Percentiles rank a stretch among this genome's conserved stretches.
phyloP scores from a whole-genome alignment of 148 eudicot species.

The Fagopyrum esculentum region DNA sequence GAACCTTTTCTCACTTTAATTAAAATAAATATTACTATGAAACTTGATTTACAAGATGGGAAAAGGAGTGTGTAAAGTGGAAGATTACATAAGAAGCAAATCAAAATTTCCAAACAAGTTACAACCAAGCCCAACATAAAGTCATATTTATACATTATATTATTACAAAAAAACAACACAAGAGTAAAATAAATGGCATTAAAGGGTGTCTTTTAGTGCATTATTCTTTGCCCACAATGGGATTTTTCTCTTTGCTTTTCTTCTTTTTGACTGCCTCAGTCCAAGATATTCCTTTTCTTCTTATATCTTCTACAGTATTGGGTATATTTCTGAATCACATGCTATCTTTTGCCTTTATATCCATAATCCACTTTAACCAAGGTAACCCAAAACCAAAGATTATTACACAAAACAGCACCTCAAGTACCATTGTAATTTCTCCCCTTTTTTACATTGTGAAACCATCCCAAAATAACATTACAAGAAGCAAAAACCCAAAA shows the following conservation, averaged over 20 bases:
- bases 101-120: not conserved
- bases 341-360: not conserved
- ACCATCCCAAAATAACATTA: slow-evolving; percentile 5
- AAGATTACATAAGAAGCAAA: slow-evolving; percentile 11
- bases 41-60: not conserved
- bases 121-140: not conserved
- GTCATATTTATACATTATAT: not conserved
- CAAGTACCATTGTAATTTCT: slow-evolving; percentile 2
- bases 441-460: slow-evolving; percentile 5
- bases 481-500: slow-evolving; percentile 2
- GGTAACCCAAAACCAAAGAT: not conserved
- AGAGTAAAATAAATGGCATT: slow-evolving; percentile 2
- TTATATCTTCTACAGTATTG: not conserved
- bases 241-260: not conserved
- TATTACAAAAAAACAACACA: not conserved
- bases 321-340: not conserved
- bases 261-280: slow-evolving; percentile 7
- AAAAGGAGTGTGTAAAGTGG: slow-evolving; percentile 9
- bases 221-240: slow-evolving; percentile 9
- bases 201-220: slow-evolving; percentile 8
- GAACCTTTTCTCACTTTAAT: not conserved
- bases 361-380: slow-evolving; percentile 2
- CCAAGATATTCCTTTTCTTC: slow-evolving; percentile 4
- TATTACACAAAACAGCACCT: not conserved
- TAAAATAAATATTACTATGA: not conserved